Evolutionary conservation across 768 basidiomycete genomes (phyloP), one percentile per base, ranked within the genome.

Genomic region (Suillus subalutaceus): DNA sequence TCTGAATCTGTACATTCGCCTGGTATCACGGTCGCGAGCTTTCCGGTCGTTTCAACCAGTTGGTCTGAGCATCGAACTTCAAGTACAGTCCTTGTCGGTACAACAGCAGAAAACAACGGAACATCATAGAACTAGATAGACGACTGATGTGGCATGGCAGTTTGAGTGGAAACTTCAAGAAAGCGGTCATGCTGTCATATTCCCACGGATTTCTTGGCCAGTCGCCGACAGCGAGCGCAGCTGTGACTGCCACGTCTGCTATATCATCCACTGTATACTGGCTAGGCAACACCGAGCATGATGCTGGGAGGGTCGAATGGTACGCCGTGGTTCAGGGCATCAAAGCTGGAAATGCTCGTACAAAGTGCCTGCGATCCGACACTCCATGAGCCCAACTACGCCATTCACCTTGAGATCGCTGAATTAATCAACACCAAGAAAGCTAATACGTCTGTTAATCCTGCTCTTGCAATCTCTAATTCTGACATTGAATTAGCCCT

Each of bases 361-460:
- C 86, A 91, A 63, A 88, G 92, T 55, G 93, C 94, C 13, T 97
- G 95, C 79, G 94, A 96, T 69, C 91, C 96, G 0, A 86, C 89
- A 6, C 83, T 93, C 6, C 87, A 86, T 69, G 94, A 96, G 75
- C 96, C 96, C 37, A 97, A 97, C 79, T 94, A 95, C 79, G 90
- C 93, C 0, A 81, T 91, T 35, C 94, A 98, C 75, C 85, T 99
- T 69, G 96, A 98, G 78, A 89, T 99, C 40, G 96, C 95, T 16
- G 96, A 98, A 68, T 88, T 91, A 72, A 89, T 99, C 79, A 97
- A 96, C 78, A 81, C 81, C 65, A 99, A 98, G 83, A 99, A 99
- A 79, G 96, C 96, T 0, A 99, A 99, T 81, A 94, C 86, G 94
- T 96, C 78, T 69, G 91, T 81, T 10, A 7, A 50, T 30, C 5